phyloP scores from a whole-genome alignment of 495 filamentous ascomycete species.

The Glonium stellatum region DNA sequence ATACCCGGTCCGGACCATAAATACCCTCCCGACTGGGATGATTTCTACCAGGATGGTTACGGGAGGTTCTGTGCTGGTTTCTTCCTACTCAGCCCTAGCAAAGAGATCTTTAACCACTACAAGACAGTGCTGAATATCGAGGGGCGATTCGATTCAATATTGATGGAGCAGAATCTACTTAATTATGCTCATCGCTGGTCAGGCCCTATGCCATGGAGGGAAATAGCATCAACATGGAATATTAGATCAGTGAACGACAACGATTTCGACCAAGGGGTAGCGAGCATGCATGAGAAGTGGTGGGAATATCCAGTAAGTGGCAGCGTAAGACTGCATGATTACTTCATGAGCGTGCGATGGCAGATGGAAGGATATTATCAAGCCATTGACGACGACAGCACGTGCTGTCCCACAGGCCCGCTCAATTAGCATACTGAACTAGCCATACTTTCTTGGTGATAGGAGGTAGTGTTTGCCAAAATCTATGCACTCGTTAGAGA shows the following conservation, averaged over 20 bases:
- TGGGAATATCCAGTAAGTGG: slow-evolving; percentile 16
- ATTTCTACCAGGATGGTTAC: slow-evolving; percentile 6
- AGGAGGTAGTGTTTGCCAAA: no score
- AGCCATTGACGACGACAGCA: not conserved
- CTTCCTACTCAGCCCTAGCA: slow-evolving; percentile 21
- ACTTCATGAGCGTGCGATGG: slow-evolving; percentile 5
- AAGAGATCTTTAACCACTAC: slow-evolving; percentile 22
- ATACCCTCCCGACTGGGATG: slow-evolving; percentile 8
- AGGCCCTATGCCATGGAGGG: slow-evolving; percentile 20
- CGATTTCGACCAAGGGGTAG: slow-evolving; percentile 22
- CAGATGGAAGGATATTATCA: slow-evolving; percentile 26
- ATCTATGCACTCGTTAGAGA: no score
- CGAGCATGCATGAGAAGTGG: slow-evolving; percentile 29
- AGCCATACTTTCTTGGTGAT: no score
- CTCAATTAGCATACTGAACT: no score
- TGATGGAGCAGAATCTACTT: slow-evolving; percentile 23
- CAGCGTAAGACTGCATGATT: slow-evolving; percentile 12
- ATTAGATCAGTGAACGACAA: slow-evolving; percentile 12
- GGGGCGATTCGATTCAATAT: slow-evolving; percentile 17
- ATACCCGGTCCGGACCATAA: slow-evolving; percentile 7
- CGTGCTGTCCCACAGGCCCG: no score
- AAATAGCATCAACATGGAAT: slow-evolving; percentile 14
- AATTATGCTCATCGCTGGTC: slow-evolving; percentile 23
- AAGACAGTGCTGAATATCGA: slow-evolving; percentile 16
- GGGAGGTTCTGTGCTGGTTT: slow-evolving; percentile 25